Base-by-base conservation (phyloP, 192 early-diverging fungal genomes). In the Coemansia sp. region DNA sequence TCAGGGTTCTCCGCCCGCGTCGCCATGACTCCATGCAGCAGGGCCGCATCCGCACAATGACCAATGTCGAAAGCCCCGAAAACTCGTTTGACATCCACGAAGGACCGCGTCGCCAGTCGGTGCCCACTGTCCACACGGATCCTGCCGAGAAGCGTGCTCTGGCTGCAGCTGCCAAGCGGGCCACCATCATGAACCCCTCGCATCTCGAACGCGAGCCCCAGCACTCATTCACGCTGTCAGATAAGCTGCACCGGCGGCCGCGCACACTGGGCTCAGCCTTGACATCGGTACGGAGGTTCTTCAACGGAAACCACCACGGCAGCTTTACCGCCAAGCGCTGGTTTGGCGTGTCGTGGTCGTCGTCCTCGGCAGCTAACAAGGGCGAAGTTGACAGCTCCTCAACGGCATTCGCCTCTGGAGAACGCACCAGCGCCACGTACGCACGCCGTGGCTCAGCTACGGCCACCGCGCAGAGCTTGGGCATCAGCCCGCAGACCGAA, bases 281-380 rank as follows among this genome's bases (percentile, higher is more conserved):
- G 63, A 76, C 73, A 26, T 76, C 73, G 3, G 59, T 76, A 45
- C 62, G 66, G 15, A 62, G 73, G 18, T 69, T 76, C 66, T 69
- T 76, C 58, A 66, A 65, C 26, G 23, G 41, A 44, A 51, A 40
- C 46, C 40, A 15, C 40, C 14, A 41, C 11, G 42, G 39, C 31
- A 51, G 32, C 36, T 47, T 62, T 44, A 51, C 51, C 6, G 37
- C 68, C 45, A 69, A 69, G 66, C 72, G 72, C 72, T 68, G 66
- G 72, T 53, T 76, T 36, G 64, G 67, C 14, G 31, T 65, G 20
- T 18, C 48, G 18, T 62, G 60, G 30, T 48, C 56, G 11, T 44
- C 60, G 20, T 16, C 60, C 3, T 11, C 11, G 32, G 26, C 26
- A 10, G n/a, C 11, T 30, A 64, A 64, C 61, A 55, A 37, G 34